Base-by-base conservation (phyloP, 192 early-diverging fungal genomes). In the Gonapodya sp. region DNA sequence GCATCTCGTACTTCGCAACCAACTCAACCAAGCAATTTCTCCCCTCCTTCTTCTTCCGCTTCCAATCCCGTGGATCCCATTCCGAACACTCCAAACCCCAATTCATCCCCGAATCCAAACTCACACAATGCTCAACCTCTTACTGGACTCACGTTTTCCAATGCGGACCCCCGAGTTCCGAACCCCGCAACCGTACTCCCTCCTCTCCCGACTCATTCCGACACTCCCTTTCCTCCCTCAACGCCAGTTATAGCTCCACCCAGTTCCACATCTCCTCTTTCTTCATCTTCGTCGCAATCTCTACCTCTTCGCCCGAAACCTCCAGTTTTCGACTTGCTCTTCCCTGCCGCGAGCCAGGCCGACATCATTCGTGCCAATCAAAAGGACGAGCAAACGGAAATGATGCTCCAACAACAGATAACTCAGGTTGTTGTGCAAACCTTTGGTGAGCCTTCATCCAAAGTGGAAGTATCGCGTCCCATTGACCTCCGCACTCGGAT, bases 281-380 rank as follows among this genome's bases (percentile, higher is more conserved):
- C 75, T 33, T 77, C 75, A 33, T 8, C 31, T 34, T 2, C 75
- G 30, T 8, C 75, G 8, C 75, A 14, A 14, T 77, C 75, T 16
- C 75, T 33, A 31, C 34, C 2, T 14, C 75, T 34, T 8, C 75
- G 18, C 18, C 34, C 75, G 31, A 77, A 77, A 33, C 2, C 75
- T 31, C 75, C 2, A 34, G 75, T n/a, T n/a, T 34, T 77, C 75
- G 75, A 77, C 34, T 33, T 77, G 8, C 14, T 8, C 8, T 77
- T 77, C 75, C 75, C 75, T 16, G 18, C 2, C 8, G 75, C 75
- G 18, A 32, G 30, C 75, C 75, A 77, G 34, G 75, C 75, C 18
- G 75, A 77, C 80, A n/a, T 83, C 88, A 93, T 97, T 83, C 91
- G 95, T 34, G 89, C 95, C 73, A 90, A 93, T 81, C 96, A 97